phyloP scores from a whole-genome alignment of 139 green algal species.

The Coelastrella sp. region DNA sequence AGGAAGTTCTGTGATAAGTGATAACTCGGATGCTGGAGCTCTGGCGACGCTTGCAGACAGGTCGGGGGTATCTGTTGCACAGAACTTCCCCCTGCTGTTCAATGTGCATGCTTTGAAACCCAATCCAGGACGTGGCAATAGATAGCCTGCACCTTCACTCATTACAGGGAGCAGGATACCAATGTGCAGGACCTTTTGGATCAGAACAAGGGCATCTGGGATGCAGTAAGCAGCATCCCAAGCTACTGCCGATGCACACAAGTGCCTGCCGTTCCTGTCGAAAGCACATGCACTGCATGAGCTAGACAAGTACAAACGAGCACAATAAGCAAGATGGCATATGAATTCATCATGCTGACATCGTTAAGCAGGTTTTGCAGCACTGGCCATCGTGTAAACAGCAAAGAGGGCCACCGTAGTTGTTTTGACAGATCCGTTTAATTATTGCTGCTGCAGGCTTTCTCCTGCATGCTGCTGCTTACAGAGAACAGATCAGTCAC shows the following conservation, averaged over 20 bases:
- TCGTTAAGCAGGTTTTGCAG: neutral
- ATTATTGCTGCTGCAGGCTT: conserved; percentile 16
- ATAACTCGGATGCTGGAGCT: conserved; percentile 16
- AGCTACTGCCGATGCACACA: neutral
- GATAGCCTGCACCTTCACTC: neutral
- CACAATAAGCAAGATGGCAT: no score
- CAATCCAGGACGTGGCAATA: neutral
- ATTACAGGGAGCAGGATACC: conserved; percentile 13
- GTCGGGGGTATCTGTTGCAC: neutral
- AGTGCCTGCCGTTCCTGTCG: neutral
- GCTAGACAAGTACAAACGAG: no score
- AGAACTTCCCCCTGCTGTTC: neutral
- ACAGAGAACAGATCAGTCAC: conserved; percentile 34
- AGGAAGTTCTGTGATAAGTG: neutral
- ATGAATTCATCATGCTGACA: no score
- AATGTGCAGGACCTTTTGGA: conserved; percentile 30
- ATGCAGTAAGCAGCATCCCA: conserved; percentile 10
- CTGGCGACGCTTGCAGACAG: neutral
- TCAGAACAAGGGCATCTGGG: conserved; percentile 30
- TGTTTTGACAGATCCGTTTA: no score
- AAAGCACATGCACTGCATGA: neutral
- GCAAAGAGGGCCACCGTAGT: no score
- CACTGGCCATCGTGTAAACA: no score
- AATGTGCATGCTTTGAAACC: neutral
- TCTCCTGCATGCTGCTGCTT: conserved; percentile 36